Evolutionary conservation across 1,284 basidiomycete species (phyloP).

Genomic region (Peniophora sp.): DNA sequence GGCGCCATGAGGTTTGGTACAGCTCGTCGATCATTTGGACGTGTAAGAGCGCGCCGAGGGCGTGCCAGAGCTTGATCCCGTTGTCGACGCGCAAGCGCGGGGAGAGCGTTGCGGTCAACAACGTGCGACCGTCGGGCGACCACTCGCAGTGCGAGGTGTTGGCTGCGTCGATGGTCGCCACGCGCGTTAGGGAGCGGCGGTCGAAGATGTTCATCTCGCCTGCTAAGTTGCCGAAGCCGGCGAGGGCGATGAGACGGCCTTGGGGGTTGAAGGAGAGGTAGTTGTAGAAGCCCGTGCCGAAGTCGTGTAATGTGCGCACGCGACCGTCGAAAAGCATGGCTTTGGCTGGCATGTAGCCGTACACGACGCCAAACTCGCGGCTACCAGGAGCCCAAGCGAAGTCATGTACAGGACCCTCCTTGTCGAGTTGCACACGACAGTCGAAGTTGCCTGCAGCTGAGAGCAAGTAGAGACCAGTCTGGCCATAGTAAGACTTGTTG

Average conservation of each 20-base stretch:
- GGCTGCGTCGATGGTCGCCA: slow-evolving; percentile 84
- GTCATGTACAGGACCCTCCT: slow-evolving; percentile 97
- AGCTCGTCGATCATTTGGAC: slow-evolving; percentile 74
- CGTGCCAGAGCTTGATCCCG: slow-evolving; percentile 94
- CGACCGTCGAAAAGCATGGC: slow-evolving; percentile 88
- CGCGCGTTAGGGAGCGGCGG: slow-evolving; percentile 77
- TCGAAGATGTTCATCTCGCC: slow-evolving; percentile 93
- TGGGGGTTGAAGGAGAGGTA: slow-evolving; percentile 95
- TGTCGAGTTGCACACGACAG: slow-evolving; percentile 87
- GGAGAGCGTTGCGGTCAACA: slow-evolving; percentile 90
- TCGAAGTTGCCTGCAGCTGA: slow-evolving; percentile 95
- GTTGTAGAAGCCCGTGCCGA: slow-evolving; percentile 85
- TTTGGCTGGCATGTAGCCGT: slow-evolving; percentile 97
- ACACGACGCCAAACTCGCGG: slow-evolving; percentile 93
- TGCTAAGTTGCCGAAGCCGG: slow-evolving; percentile 94
- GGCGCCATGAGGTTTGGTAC: slow-evolving; percentile 86
- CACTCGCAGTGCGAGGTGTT: slow-evolving; percentile 94
- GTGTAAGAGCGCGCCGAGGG: slow-evolving; percentile 79
- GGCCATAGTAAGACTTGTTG: slow-evolving; percentile 97
- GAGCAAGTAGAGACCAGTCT: slow-evolving; percentile 91
- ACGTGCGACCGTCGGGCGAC: slow-evolving; percentile 89
- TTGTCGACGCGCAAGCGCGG: slow-evolving; percentile 96
- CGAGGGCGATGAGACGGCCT: slow-evolving; percentile 80
- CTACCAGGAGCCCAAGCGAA: slow-evolving; percentile 97
- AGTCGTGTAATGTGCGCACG: slow-evolving; percentile 84